phyloP scores from a whole-genome alignment of 441 rosid genomes.

The Syzygium syzygioides region DNA sequence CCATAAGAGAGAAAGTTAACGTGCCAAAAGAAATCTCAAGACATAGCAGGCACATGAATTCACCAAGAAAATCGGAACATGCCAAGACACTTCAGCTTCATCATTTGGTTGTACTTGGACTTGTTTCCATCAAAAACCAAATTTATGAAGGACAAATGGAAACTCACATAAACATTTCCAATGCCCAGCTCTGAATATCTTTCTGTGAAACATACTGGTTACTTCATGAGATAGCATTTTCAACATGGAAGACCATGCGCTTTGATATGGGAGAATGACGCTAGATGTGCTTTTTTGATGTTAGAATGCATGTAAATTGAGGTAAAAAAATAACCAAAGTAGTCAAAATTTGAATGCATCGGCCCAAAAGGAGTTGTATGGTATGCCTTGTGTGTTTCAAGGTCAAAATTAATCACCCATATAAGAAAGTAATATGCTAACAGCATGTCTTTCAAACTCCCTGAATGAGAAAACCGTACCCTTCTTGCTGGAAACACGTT shows the following conservation, averaged over 20 bases:
- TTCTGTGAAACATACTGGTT: background rate
- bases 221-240: background rate
- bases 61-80: background rate
- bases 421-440: background rate
- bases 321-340: background rate
- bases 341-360: background rate
- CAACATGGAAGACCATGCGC: background rate
- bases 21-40: no score
- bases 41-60: background rate
- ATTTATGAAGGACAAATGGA: background rate
- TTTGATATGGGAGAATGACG: background rate
- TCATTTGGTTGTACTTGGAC: background rate
- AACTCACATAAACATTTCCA: background rate
- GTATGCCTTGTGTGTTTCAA: background rate
- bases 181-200: background rate
- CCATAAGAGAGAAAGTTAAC: no score
- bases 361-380: background rate
- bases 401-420: background rate
- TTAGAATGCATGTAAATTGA: background rate
- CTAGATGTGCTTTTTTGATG: background rate
- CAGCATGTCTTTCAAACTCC: background rate
- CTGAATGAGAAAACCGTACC: constrained; percentile 30
- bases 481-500: constrained; percentile 74
- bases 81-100: background rate
- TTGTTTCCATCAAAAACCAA: background rate